phyloP scores from a whole-genome alignment of 75 land plant genomes.

The Pinus taeda region DNA sequence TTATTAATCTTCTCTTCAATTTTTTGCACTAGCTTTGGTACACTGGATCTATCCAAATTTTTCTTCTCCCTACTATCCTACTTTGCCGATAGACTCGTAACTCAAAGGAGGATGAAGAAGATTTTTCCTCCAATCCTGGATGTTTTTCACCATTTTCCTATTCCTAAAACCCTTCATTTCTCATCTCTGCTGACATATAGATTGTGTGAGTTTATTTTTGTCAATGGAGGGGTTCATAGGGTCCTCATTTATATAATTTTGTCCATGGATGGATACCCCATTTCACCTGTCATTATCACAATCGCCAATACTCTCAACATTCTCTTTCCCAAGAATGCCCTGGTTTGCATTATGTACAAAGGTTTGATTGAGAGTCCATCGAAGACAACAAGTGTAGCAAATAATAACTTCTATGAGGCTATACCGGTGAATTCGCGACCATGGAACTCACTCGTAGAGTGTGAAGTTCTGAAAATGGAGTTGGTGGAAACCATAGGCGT shows the following conservation, averaged over 20 bases:
- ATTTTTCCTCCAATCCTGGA: constrained; percentile 10
- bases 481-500: too few species aligned
- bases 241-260: not conserved
- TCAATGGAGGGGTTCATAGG: not conserved
- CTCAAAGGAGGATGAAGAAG: not conserved
- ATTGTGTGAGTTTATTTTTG: not conserved
- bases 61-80: constrained; percentile 1
- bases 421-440: too few species aligned
- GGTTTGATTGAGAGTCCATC: too few species aligned
- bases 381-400: too few species aligned
- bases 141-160: not conserved
- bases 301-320: not conserved
- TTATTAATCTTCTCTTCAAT: constrained; percentile 82
- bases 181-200: not conserved
- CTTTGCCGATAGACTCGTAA: not conserved
- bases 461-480: too few species aligned
- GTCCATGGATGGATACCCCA: not conserved
- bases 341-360: not conserved
- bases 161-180: not conserved
- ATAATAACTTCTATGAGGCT: too few species aligned
- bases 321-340: not conserved
- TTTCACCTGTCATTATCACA: not conserved
- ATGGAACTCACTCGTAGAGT: too few species aligned
- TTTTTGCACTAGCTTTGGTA: constrained; percentile 91
- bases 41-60: constrained; percentile 2